Percentiles rank a stretch among this genome's conserved stretches.
These are phyloP conservation scores for Podaxis pistillaris DNA, from an alignment of 768 basidiomycete genomes.

Conservation along the genomic window DNA sequence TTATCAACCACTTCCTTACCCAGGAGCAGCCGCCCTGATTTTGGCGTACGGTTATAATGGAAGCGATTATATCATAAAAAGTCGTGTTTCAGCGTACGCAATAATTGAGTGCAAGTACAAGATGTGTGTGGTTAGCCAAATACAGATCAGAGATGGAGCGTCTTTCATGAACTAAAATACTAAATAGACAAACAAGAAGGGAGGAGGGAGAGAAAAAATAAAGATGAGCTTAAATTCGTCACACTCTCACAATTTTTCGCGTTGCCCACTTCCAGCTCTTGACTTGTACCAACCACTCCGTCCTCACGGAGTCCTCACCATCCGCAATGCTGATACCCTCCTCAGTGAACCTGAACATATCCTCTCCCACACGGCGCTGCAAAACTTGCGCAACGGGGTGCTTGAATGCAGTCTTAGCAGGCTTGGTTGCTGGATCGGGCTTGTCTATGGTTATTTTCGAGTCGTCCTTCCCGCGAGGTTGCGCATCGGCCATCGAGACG, in stretches of 20 bases:
- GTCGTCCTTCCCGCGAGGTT: slow-evolving; percentile 10
- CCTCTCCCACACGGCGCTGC: slow-evolving; percentile 32
- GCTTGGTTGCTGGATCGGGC: slow-evolving; percentile 11
- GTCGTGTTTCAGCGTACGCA: neutral
- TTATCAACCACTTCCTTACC: no score
- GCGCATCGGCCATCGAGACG: slow-evolving; percentile 6
- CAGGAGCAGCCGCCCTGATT: no score
- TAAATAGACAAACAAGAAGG: slow-evolving; percentile 2
- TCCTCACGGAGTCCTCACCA: slow-evolving; percentile 24
- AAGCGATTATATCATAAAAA: neutral
- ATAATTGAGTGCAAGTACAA: slow-evolving; percentile 3
- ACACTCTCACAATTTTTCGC: slow-evolving; percentile 12
- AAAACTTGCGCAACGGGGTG: slow-evolving; percentile 33
- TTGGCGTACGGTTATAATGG: neutral
- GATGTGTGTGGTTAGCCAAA: slow-evolving; percentile 5
- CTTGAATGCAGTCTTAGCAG: slow-evolving; percentile 18
- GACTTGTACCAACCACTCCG: slow-evolving; percentile 41
- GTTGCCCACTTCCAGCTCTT: slow-evolving; percentile 40
- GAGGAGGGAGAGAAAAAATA: neutral
- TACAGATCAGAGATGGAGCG: slow-evolving; percentile 1
- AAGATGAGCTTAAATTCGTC: neutral
- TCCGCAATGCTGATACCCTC: slow-evolving; percentile 31
- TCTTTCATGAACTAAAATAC: neutral
- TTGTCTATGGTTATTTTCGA: slow-evolving; percentile 3
- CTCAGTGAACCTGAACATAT: slow-evolving; percentile 37